phyloP scores from a whole-genome alignment of 1,139 yeast genomes.

The Yamadazyma jaroonii region DNA sequence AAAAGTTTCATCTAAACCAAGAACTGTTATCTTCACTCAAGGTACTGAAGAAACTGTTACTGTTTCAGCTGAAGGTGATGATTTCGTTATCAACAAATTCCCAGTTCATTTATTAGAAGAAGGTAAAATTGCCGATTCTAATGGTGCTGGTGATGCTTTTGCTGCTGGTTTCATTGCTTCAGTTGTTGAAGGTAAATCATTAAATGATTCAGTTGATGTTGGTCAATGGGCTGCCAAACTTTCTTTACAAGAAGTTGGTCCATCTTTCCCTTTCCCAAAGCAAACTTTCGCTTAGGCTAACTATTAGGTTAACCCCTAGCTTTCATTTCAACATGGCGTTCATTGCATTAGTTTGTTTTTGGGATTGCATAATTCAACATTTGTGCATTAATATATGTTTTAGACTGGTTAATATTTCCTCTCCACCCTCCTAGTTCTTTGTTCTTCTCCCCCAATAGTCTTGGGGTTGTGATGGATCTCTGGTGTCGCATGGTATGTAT shows the following conservation, averaged over 20 bases:
- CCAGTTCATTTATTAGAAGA: constrained; percentile 71
- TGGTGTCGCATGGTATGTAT: background rate
- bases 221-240: constrained; percentile 98
- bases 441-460: too few species aligned
- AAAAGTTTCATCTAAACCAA: constrained; percentile 67
- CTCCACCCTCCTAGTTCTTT: background rate
- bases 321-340: constrained; percentile 16
- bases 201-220: constrained; percentile 65
- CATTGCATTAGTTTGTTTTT: constrained; percentile 3
- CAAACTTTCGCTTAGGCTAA: constrained; percentile 38
- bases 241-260: constrained; percentile 91
- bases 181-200: constrained; percentile 70
- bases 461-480: too few species aligned
- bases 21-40: constrained; percentile 90
- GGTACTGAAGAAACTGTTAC: constrained; percentile 87
- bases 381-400: background rate
- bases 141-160: constrained; percentile 99
- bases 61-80: constrained; percentile 54
- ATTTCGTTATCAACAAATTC: constrained; percentile 49
- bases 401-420: background rate
- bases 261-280: constrained; percentile 86
- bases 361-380: constrained; percentile 6
- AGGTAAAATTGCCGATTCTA: constrained; percentile 78
- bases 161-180: constrained; percentile 97
- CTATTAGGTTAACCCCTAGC: background rate